Evolutionary conservation across 805 yeast genomes (phyloP).

Genomic region (Candida peoriensis): DNA sequence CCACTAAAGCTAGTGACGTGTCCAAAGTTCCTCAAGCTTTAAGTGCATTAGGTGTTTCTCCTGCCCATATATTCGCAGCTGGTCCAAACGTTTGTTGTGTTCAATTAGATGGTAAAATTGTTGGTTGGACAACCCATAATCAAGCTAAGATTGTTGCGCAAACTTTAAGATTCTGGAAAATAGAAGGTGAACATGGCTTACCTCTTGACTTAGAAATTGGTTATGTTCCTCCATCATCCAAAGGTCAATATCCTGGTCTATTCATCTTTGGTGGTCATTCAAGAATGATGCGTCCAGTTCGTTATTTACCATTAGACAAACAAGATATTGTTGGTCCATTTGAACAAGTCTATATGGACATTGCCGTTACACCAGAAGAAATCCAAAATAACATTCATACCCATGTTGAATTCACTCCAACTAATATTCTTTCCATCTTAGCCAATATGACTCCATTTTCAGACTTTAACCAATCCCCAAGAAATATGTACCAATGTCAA

Average conservation of each 20-base stretch:
- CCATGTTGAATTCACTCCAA: constrained; percentile 94
- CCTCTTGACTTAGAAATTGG: constrained; percentile 91
- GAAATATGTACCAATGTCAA: constrained; percentile 99
- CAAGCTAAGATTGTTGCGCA: constrained; percentile 85
- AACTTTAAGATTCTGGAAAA: constrained; percentile 89
- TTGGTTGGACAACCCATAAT: constrained; percentile 92
- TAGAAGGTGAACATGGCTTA: constrained; percentile 69
- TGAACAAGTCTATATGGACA: constrained; percentile 94
- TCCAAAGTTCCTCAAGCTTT: constrained; percentile 63
- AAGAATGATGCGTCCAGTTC: constrained; percentile 94
- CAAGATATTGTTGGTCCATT: constrained; percentile 93
- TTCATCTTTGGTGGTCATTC: constrained; percentile 88
- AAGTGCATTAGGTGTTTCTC: constrained; percentile 71
- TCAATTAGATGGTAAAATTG: constrained; percentile 85
- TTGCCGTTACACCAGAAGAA: constrained; percentile 93
- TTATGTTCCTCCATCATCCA: constrained; percentile 89
- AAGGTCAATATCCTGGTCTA: constrained; percentile 97
- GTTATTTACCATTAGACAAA: constrained; percentile 79
- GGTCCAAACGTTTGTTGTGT: constrained; percentile 89
- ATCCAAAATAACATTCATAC: constrained; percentile 75
- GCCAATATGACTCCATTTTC: constrained; percentile 98
- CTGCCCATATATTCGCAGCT: constrained; percentile 75
- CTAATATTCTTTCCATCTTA: constrained; percentile 87
- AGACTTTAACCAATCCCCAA: constrained; percentile 97
- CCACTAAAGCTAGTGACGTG: constrained; percentile 73